Conservation (phyloP, 805 yeast genomes). For the Myxozyma lipomycoides region DNA sequence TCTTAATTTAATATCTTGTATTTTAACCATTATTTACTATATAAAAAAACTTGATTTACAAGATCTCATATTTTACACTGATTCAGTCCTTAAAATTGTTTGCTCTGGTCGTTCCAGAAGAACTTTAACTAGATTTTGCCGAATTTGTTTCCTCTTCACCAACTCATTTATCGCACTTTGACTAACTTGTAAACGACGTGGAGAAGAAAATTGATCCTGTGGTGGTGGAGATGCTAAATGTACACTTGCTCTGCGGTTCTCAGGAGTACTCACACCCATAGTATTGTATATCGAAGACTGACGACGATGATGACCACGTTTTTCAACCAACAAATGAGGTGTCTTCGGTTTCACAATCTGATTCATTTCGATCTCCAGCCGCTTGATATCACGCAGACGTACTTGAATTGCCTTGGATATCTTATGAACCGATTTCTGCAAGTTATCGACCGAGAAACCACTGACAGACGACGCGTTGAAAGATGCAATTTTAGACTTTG, state of each 20-base stretch:
- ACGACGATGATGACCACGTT: background rate
- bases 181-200: conserved; percentile 1
- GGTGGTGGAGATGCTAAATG: background rate
- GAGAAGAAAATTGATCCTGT: background rate
- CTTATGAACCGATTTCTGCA: conserved; percentile 18
- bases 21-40: background rate
- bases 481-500: conserved; percentile 16
- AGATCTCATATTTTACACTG: background rate
- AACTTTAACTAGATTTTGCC: conserved; percentile 1
- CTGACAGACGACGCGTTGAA: background rate
- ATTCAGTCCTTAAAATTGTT: conserved; percentile 9
- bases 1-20: background rate
- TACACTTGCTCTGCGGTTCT: background rate
- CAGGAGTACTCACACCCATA: background rate
- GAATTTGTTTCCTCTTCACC: conserved; percentile 5
- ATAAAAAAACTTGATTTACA: background rate
- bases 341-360: background rate
- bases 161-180: conserved; percentile 19
- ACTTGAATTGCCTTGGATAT: conserved; percentile 5
- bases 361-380: background rate
- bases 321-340: background rate
- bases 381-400: background rate
- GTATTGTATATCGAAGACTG: background rate
- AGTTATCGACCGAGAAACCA: conserved; percentile 16
- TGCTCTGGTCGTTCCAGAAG: conserved; percentile 5